Base-by-base conservation (phyloP, 1,284 basidiomycete genomes). In the Boletus mariae region DNA sequence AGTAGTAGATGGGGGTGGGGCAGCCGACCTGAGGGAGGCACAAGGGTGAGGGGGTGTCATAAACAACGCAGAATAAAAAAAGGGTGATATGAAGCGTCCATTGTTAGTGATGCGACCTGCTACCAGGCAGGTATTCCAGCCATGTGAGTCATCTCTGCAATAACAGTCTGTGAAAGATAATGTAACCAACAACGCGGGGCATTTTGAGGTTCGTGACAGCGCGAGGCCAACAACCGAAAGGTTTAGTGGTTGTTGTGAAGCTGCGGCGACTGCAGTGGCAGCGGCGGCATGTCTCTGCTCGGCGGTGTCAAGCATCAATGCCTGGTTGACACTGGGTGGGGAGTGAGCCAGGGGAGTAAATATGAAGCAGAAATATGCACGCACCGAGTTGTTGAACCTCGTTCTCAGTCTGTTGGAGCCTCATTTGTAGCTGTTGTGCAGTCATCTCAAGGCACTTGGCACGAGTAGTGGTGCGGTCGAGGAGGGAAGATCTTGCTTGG, bases 401-500 rank as follows among this genome's bases (percentile, higher is more conserved):
- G 55, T 80, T 77, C 70, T 90, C 87, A 58, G 86, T 84, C 66
- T 82, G 78, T 71, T 85, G 82, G 57, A 90, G 78, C 68, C 85
- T 80, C 65, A 77, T 78, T 76, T 90, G 85, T 20, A 20, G 20
- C 20, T 20, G 20, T 20, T 20, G 20, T 20, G 20, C 20, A 1
- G 20, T 20, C 20, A 20, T 20, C 20, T 20, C 20, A 20, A 20
- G 20, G 20, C 20, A 20, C 20, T 20, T 20, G 20, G 20, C 85
- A 71, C 90, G 87, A 49, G 80, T 84, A 56, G 86, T 88, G 44
- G 88, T 87, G 63, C 91, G 84, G 66, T 94, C 91, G 62, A 94
- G 81, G 54, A 20, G 20, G 20, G 20, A 20, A 20, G 20, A 20
- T 20, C 20, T 20, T 20, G 2, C 87, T 90, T 15, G 85, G 84